These are phyloP conservation scores for Mentha longifolia DNA, from an alignment of 257 asterid species.

Conservation along the genomic window DNA sequence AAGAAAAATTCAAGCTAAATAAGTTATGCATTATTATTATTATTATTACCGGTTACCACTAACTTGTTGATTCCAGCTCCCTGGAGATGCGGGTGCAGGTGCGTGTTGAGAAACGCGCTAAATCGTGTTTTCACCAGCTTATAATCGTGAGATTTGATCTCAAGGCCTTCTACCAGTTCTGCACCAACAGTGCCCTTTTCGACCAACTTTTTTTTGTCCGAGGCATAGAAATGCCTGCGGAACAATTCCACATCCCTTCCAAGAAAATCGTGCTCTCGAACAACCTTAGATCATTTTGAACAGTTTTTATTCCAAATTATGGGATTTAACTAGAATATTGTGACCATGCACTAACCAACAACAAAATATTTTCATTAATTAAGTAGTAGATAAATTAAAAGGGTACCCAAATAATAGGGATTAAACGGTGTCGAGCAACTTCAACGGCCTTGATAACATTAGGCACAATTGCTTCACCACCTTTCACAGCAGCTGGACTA, in stretches of 20 bases:
- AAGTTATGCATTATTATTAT: neutral
- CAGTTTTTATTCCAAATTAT: too few species aligned
- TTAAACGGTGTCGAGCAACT: slow-evolving; percentile 59
- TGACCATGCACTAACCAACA: too few species aligned
- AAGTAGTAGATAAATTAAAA: slow-evolving; percentile 14
- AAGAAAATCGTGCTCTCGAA: slow-evolving; percentile 81
- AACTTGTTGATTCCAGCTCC: slow-evolving; percentile 55
- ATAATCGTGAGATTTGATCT: slow-evolving; percentile 64
- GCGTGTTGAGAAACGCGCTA: slow-evolving; percentile 82
- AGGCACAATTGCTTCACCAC: slow-evolving; percentile 68
- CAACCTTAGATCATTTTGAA: slow-evolving; percentile 46
- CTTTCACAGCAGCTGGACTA: slow-evolving; percentile 56
- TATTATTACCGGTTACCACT: slow-evolving; percentile 57
- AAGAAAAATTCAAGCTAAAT: neutral
- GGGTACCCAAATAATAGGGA: slow-evolving; percentile 48
- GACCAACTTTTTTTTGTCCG: slow-evolving; percentile 61
- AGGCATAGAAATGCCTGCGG: slow-evolving; percentile 59
- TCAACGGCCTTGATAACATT: slow-evolving; percentile 66
- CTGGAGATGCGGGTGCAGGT: slow-evolving; percentile 79
- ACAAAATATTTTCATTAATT: too few species aligned
- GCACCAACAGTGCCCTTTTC: slow-evolving; percentile 77
- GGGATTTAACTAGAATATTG: too few species aligned
- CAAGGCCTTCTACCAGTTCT: slow-evolving; percentile 75
- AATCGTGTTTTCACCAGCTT: slow-evolving; percentile 83
- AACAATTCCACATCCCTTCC: slow-evolving; percentile 88